Conservation (phyloP, 352 stramenopile genomes). For the Phytophthora aleatoria region DNA sequence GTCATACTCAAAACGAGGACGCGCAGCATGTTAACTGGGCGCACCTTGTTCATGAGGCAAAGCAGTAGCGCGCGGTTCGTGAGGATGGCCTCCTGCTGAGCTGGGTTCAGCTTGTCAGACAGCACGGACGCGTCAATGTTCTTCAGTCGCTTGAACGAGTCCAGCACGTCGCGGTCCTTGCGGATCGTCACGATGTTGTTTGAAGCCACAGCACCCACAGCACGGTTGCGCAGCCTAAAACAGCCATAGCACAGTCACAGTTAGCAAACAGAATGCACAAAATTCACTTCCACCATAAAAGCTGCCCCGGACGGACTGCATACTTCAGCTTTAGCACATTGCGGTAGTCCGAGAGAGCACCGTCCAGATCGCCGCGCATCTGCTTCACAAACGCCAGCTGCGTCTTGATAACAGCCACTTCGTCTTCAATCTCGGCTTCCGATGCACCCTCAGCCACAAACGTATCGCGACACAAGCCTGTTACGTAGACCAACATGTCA, state of each 20-base stretch:
- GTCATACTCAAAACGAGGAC: not conserved
- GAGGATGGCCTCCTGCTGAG: slow-evolving; percentile 77
- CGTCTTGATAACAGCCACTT: slow-evolving; percentile 73
- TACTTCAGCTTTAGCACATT: slow-evolving; percentile 86
- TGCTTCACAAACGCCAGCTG: slow-evolving; percentile 84
- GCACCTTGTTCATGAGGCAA: slow-evolving; percentile 78
- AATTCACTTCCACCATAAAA: too few relatives aligned
- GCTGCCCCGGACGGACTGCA: slow-evolving; percentile 4
- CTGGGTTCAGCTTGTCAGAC: slow-evolving; percentile 60
- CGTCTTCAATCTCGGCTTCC: slow-evolving; percentile 66
- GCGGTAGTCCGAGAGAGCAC: slow-evolving; percentile 72
- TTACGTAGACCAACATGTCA: slow-evolving; percentile 1
- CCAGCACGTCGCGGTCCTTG: slow-evolving; percentile 77
- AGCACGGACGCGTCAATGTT: slow-evolving; percentile 57
- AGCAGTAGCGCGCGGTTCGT: slow-evolving; percentile 75
- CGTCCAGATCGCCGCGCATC: slow-evolving; percentile 70
- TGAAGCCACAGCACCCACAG: slow-evolving; percentile 61
- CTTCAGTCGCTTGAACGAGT: slow-evolving; percentile 86
- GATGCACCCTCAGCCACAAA: slow-evolving; percentile 58
- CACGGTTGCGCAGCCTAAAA: slow-evolving; percentile 64
- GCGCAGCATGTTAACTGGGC: not conserved
- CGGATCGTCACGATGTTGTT: slow-evolving; percentile 89
- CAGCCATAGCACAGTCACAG: slow-evolving; percentile 2
- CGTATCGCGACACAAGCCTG: slow-evolving; percentile 72
- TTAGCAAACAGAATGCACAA: slow-evolving; percentile 6